Evolutionary conservation across 768 basidiomycete species (phyloP), one percentile per base, ranked within the genome.

Genomic region (Grammothele lineata): DNA sequence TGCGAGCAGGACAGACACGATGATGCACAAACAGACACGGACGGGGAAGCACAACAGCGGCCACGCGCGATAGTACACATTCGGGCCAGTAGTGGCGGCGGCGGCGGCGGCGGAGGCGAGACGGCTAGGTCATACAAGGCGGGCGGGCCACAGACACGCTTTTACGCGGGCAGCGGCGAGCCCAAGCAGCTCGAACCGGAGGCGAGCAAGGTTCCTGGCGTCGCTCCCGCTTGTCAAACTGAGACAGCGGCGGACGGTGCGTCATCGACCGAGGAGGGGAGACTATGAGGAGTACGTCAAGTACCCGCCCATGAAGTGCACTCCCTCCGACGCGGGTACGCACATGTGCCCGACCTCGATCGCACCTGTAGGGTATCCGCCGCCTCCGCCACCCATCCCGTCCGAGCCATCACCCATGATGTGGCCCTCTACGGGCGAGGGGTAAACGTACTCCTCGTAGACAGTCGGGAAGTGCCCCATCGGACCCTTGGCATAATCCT

Each of bases 291-390:
- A 43, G 47, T 45, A 55, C 40, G 51, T 50, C 54, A 48, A 30
- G 37, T 57, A 57, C 45, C 45, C 47, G 33, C 49, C 46, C 45
- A 48, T 47, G 43, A 50, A 53, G 36, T 51, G 43, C 1, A 54
- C 25, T 27, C 42, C 45, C 25, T 40, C 56, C 24, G 50, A 46
- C 35, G 53, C 56, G 15, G 53, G 56, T 12, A 54, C 53, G 42
- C 53, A 54, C 47, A 57, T 51, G 33, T 54, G 47, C 49, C 46
- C 38, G 24, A 57, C 40, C 47, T 57, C 53, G 38, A 57, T 48
- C 19, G 55, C 56, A 30, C 53, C 53, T 17, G 48, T 47, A 24
- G 42, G 42, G 39, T 56, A 53, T 17, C 44, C 43, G n/a, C 42
- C 41, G 48, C 43, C 37, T 18, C 41, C 41, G n/a, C 43, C 37